Base-by-base conservation (phyloP, 2,329 filamentous ascomycete genomes). In the Fusarium humuli region DNA sequence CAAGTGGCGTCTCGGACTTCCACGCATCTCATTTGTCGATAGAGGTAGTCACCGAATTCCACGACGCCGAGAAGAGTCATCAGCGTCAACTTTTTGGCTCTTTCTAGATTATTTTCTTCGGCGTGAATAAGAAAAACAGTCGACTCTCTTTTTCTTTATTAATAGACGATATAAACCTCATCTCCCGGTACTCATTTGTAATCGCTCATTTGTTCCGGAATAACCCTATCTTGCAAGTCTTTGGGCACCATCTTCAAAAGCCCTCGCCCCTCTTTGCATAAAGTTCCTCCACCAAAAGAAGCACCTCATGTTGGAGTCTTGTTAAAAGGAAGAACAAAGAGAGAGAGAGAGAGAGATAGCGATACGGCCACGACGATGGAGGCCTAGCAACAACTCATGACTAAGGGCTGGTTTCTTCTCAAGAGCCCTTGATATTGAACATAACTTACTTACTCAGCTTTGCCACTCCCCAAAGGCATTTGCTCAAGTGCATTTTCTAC, bases 11-110 rank as follows among this genome's bases (percentile, higher is more conserved):
- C 48, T 62, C 64, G 56, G 62, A 66, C 42, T 61, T 46, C 29
- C 16, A 25, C 37, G 27, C 25, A 45, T 49, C 25, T 67, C 22
- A 69, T 70, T 67, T 67, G 67, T 53, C 56, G 45, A 55, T 48
- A 40, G 34, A 37, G 34, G 45, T 37, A 53, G 56, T 52, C 60
- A 49, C 61, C 61, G 22, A 61, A 61, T 49, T 67, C 61, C 57
- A 69, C 57, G 45, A 56, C 67, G 67, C 62, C 67, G 64, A 58
- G 67, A 70, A 56, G 67, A 70, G 67, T 70, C 67, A 70, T 70
- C 67, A 32, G 56, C 20, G 49, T 66, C 22, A 40, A 16, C 41
- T 42, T 61, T 27, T 25, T 30, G 23, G 22, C 46, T 46, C n/a
- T 42, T 23, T 32, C 34, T 42, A 22, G 44, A 5, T 32, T 44